Evolutionary conservation across 495 filamentous ascomycete genomes (phyloP), one percentile per base, ranked within the genome.

Genomic region (Neurospora tetraspora): DNA sequence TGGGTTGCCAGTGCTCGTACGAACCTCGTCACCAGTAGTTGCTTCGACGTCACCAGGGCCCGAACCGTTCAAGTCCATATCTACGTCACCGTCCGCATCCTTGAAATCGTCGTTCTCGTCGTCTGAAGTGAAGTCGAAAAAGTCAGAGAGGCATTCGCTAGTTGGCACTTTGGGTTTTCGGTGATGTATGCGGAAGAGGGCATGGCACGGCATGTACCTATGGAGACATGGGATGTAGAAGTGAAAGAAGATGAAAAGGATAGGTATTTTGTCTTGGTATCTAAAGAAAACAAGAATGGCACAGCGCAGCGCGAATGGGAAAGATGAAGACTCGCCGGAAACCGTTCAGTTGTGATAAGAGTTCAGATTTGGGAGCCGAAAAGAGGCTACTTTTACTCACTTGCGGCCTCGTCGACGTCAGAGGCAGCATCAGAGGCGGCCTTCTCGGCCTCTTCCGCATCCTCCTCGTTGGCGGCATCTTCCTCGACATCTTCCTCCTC

Each of bases 361-460:
- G 53, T 65, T 65, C 53, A 65, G 53, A 65, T 65, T 42, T 65
- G 31, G 23, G 68, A 72, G 34, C 16, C 71, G 68, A 45, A 59
- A 43, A 37, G 14, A 12, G 53, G 53, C 27, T 65, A 65, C 53
- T 65, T 71, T 71, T 73, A 75, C 73, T 75, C 73, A 75, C 73
- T 70, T 70, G 71, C 73, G 68, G 68, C 73, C 71, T 70, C 73
- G 36, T 73, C 78, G 10, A 65, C 70, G 39, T 71, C 73, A 39
- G 73, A 75, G 53, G 53, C 27, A 65, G 53, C 53, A 65, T 65
- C 53, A 31, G 53, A 65, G 53, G 27, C 53, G 31, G 27, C 53
- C 27, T 34, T 65, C 14, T 77, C 75, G 1, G 70, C 74, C 36
- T 77, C 76, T 5, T 73, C 75, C 65, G 79, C 78, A 6, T 72